phyloP scores from a whole-genome alignment of 2,329 filamentous ascomycete species.

The Ophiostoma sp. region DNA sequence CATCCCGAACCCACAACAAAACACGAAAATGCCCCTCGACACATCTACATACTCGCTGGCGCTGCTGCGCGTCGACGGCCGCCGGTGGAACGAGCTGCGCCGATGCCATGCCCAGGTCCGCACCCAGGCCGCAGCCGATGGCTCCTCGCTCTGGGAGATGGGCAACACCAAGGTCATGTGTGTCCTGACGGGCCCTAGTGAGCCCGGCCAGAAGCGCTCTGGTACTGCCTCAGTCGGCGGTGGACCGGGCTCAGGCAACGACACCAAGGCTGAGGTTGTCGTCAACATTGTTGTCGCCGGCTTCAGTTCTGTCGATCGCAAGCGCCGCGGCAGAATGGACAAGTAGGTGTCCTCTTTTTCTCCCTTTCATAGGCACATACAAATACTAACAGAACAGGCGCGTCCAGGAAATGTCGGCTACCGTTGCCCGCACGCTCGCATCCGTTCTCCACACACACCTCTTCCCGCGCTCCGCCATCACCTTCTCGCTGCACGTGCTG shows the following conservation, averaged over 20 bases:
- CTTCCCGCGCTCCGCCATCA: slow-evolving; percentile 82
- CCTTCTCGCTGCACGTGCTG: slow-evolving; percentile 77
- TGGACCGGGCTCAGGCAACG: slow-evolving; percentile 30
- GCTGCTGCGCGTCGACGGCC: slow-evolving; percentile 73
- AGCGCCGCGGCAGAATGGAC: slow-evolving; percentile 67
- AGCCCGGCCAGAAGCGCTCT: slow-evolving; percentile 45
- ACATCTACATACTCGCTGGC: slow-evolving; percentile 87
- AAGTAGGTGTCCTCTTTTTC: slow-evolving; percentile 39
- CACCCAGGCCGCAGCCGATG: slow-evolving; percentile 87
- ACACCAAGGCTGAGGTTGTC: slow-evolving; percentile 59
- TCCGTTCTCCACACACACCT: slow-evolving; percentile 77
- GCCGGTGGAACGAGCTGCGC: slow-evolving; percentile 95
- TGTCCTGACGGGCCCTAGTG: slow-evolving; percentile 78
- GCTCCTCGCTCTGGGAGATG: slow-evolving; percentile 90
- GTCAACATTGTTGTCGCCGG: slow-evolving; percentile 82
- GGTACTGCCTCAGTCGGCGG: slow-evolving; percentile 24
- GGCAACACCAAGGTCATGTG: slow-evolving; percentile 97
- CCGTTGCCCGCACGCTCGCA: slow-evolving; percentile 70
- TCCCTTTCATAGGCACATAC: background rate
- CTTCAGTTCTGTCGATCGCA: slow-evolving; percentile 82
- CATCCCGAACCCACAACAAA: background rate
- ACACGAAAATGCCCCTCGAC: slow-evolving; percentile 73
- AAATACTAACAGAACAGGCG: slow-evolving; percentile 41
- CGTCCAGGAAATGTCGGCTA: slow-evolving; percentile 72
- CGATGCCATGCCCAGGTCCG: slow-evolving; percentile 82